phyloP scores from a whole-genome alignment of 164 flowering plant genomes.

The Magnolia officinalis region DNA sequence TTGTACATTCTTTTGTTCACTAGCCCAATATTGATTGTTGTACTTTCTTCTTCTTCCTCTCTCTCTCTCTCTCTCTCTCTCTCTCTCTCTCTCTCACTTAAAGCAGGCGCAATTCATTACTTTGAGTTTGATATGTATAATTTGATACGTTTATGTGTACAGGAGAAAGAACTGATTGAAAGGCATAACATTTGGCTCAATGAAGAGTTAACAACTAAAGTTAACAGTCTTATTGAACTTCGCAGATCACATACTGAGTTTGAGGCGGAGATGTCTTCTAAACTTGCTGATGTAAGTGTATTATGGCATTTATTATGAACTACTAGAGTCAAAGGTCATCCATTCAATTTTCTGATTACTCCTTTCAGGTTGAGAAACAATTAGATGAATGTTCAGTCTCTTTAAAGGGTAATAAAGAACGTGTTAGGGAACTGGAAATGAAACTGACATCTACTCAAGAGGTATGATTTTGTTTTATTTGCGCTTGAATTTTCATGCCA shows the following conservation, averaged over 20 bases:
- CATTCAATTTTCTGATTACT: not conserved
- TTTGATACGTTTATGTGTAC: conserved; percentile 9
- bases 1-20: too few relatives aligned
- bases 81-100: not conserved
- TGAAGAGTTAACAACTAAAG: conserved; percentile 76
- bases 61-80: not conserved
- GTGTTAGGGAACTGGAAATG: conserved; percentile 62
- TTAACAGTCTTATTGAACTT: conserved; percentile 43
- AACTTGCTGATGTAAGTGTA: conserved; percentile 61
- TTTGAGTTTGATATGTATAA: not conserved
- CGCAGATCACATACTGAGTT: conserved; percentile 54
- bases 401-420: conserved; percentile 60
- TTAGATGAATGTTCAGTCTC: conserved; percentile 58
- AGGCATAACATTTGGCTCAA: conserved; percentile 90
- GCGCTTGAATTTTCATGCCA: not conserved
- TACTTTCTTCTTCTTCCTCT: not conserved
- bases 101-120: not conserved
- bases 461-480: conserved; percentile 31
- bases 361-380: conserved; percentile 58
- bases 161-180: conserved; percentile 94
- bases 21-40: too few relatives aligned
- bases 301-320: not conserved
- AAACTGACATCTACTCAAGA: conserved; percentile 62
- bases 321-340: not conserved
- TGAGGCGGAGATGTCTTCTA: conserved; percentile 78